A percentile compares a stretch with the other conserved stretches of the same genome.
phyloP scores from a whole-genome alignment of 768 basidiomycete species.

The Mycena metata region DNA sequence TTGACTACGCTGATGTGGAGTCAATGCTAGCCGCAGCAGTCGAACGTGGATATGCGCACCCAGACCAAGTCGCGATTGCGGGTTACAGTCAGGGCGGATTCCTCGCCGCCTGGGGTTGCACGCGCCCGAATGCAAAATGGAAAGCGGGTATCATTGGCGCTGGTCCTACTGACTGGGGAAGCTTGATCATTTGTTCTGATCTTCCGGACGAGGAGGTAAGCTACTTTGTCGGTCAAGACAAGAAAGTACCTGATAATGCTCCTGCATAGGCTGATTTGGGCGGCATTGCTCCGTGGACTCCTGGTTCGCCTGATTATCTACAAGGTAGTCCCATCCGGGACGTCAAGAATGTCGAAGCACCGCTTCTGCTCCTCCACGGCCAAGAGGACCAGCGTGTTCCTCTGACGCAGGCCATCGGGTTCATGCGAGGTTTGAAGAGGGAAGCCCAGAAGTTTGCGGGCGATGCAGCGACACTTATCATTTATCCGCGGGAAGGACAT shows the following conservation, averaged over 20 bases:
- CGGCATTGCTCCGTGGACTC: conserved; percentile 32
- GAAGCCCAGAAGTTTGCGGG: conserved; percentile 29
- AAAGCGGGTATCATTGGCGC: conserved; percentile 33
- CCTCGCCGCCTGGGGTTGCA: conserved; percentile 33
- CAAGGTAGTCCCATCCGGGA: conserved; percentile 32
- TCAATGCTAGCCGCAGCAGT: conserved; percentile 35
- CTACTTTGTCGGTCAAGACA: neutral
- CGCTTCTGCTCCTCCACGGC: conserved; percentile 30
- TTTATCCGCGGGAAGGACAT: conserved; percentile 37
- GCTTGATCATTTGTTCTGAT: conserved; percentile 25
- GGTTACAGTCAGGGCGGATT: conserved; percentile 38
- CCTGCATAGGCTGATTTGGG: conserved; percentile 20
- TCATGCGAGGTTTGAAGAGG: conserved; percentile 34
- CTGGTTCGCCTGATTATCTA: conserved; percentile 20
- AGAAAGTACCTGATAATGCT: too few relatives aligned
- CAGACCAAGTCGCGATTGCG: conserved; percentile 33
- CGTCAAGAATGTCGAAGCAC: conserved; percentile 35
- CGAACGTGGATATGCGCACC: conserved; percentile 23
- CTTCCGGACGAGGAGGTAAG: conserved; percentile 29
- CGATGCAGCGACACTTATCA: conserved; percentile 29
- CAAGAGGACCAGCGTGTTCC: conserved; percentile 36
- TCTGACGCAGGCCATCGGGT: conserved; percentile 30
- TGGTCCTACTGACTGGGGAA: conserved; percentile 35
- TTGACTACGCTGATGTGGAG: conserved; percentile 35
- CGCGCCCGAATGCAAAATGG: conserved; percentile 34